phyloP scores from a whole-genome alignment of 1,284 basidiomycete genomes.

The Meira nashicola region DNA sequence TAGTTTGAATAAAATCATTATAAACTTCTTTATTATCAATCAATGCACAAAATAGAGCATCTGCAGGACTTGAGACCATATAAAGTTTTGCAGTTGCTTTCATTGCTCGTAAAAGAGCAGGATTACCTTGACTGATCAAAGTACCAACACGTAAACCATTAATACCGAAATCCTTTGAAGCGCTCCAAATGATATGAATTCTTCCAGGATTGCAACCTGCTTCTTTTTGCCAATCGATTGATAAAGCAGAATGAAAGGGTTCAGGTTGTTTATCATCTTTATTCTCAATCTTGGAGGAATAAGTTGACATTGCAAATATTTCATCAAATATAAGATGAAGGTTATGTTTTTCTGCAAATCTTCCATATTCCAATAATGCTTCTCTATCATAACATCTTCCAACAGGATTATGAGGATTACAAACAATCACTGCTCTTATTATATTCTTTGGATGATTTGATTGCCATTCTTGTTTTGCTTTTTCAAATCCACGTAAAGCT shows the following conservation, averaged over 20 bases:
- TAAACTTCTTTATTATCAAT: constrained; percentile 21
- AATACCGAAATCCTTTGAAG: constrained; percentile 37
- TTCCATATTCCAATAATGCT: constrained; percentile 17
- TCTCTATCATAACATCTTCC: constrained; percentile 17
- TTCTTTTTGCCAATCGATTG: constrained; percentile 19
- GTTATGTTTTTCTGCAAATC: constrained; percentile 14
- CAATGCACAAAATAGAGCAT: constrained; percentile 56
- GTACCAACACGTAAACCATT: constrained; percentile 43
- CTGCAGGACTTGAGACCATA: constrained; percentile 53
- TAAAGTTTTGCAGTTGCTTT: constrained; percentile 29
- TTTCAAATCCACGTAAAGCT: constrained; percentile 18
- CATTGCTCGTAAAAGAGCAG: constrained; percentile 33
- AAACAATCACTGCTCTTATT: constrained; percentile 13
- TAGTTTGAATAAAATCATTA: constrained; percentile 60
- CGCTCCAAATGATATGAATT: constrained; percentile 31
- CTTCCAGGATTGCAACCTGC: constrained; percentile 40
- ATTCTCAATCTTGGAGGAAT: constrained; percentile 13
- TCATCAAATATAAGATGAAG: constrained; percentile 22
- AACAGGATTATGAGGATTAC: constrained; percentile 21
- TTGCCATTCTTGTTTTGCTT: background rate
- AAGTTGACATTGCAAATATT: constrained; percentile 11
- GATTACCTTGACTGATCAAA: constrained; percentile 31
- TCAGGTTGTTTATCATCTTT: constrained; percentile 9
- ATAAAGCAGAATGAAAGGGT: constrained; percentile 16
- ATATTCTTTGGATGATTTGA: background rate